Evolutionary conservation across 1,284 basidiomycete species (phyloP).

Genomic region (Rhodotorula sp.): DNA sequence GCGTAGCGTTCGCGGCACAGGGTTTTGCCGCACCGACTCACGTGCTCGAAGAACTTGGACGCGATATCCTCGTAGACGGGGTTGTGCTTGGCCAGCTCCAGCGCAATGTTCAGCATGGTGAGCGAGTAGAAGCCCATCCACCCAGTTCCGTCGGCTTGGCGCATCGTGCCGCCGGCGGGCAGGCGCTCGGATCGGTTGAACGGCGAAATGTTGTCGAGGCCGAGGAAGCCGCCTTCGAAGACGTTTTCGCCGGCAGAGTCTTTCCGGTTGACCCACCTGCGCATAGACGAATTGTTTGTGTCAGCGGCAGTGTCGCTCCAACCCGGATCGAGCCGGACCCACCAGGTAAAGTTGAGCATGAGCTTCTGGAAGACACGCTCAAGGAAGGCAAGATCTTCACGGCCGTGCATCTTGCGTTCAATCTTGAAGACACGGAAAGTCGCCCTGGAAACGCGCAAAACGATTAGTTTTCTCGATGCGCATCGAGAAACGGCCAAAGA

Average conservation of each 20-base stretch:
- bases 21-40: conserved; percentile 10
- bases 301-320: not conserved
- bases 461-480: not conserved
- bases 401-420: conserved; percentile 88
- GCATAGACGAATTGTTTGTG: too few relatives aligned
- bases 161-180: conserved; percentile 75
- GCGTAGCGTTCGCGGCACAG: not conserved
- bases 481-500: not conserved
- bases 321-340: conserved; percentile 34
- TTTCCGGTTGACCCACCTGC: conserved; percentile 99
- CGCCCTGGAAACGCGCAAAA: conserved; percentile 50
- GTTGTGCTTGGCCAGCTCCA: conserved; percentile 97
- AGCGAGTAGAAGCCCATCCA: conserved; percentile 99
- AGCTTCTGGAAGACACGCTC: conserved; percentile 98
- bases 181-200: conserved; percentile 97
- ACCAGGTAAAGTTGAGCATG: conserved; percentile 94
- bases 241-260: conserved; percentile 92
- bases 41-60: conserved; percentile 91
- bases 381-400: conserved; percentile 85
- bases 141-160: conserved; percentile 95
- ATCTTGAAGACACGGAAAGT: conserved; percentile 98
- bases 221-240: conserved; percentile 97
- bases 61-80: conserved; percentile 97
- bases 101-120: conserved; percentile 95
- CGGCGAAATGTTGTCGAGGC: conserved; percentile 94